Evolutionary conservation across 768 basidiomycete genomes (phyloP), one percentile per base, ranked within the genome.

Genomic region (Termitomyces sp.): DNA sequence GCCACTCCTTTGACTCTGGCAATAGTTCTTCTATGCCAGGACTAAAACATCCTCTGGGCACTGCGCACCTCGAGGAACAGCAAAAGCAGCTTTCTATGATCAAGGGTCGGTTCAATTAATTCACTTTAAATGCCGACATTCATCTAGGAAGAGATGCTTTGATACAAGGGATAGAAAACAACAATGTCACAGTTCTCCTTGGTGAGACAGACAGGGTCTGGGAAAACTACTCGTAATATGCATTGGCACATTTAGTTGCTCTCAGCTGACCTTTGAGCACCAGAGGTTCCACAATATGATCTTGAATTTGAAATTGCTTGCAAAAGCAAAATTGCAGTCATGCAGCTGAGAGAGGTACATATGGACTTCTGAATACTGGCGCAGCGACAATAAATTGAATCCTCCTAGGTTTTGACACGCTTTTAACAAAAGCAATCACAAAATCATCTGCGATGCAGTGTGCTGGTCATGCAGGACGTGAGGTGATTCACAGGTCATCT

Each of bases 201-300:
- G 97, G 95, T 38, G 97, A 99, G 72, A 98, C 97, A 0, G 97
- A n/a, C n/a, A n/a, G n/a, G 97, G 12, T 97, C 94, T 19, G 97
- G 97, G 60, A 99, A 99, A 75, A 96, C 96, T 0, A 99, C 97
- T 49, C 96, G 96, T 85, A 42, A 53, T 50, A 45, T n/a, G 5
- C 11, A 9, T 54, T 57, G 33, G 12, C 38, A 21, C 49, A 26
- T 48, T 31, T 40, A 42, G 23, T 35, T 43, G 40, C 26, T 12
- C 28, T 41, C 9, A 21, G 33, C 40, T 57, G 23, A 57, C 43
- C 48, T 44, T 58, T 17, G 43, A 33, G 2, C 46, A 57, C 23
- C 73, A 99, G 96, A 99, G 78, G 84, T 98, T 48, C 97, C 97
- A 0, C 97, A 99, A 67, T 98, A 96, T 67, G 76, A 98, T 26